These are phyloP conservation scores for Pichia ethanolica DNA, from an alignment of 805 yeast species.

Conservation along the genomic window DNA sequence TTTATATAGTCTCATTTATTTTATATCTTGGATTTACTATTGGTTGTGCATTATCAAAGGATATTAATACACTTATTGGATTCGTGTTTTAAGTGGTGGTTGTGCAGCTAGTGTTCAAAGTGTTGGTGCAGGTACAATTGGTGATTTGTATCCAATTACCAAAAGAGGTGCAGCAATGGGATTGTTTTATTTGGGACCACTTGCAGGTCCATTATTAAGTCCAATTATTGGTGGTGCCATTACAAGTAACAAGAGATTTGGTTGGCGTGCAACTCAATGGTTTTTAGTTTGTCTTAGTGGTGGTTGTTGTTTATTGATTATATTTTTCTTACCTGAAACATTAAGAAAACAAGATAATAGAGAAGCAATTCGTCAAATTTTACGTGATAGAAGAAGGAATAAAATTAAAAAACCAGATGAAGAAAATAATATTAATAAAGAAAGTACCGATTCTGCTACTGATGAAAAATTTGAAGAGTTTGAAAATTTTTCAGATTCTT, in stretches of 20 bases:
- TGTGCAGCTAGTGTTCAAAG: slow-evolving; percentile 81
- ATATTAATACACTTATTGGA: slow-evolving; percentile 54
- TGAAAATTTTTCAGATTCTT: not conserved
- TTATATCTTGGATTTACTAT: slow-evolving; percentile 59
- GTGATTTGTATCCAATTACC: slow-evolving; percentile 60
- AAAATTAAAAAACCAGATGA: slow-evolving; percentile 13
- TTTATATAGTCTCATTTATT: slow-evolving; percentile 61
- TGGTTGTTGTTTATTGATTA: slow-evolving; percentile 38
- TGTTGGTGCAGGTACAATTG: slow-evolving; percentile 84
- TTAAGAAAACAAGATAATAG: slow-evolving; percentile 54
- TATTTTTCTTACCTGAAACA: slow-evolving; percentile 72
- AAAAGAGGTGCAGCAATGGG: slow-evolving; percentile 79
- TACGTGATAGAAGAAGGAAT: slow-evolving; percentile 30
- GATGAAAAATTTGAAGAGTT: not conserved
- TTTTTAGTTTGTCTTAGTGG: slow-evolving; percentile 64
- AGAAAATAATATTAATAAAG: slow-evolving; percentile 3
- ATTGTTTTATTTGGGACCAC: slow-evolving; percentile 69
- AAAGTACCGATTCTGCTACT: not conserved
- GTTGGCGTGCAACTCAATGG: slow-evolving; percentile 91
- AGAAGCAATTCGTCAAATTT: slow-evolving; percentile 42
- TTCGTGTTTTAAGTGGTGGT: slow-evolving; percentile 68
- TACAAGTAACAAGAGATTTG: slow-evolving; percentile 48
- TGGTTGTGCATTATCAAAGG: slow-evolving; percentile 62
- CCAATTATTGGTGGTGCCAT: slow-evolving; percentile 79
- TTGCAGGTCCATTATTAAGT: slow-evolving; percentile 71